These are phyloP conservation scores for Carallia brachiata DNA, from an alignment of 345 rosid species.

Conservation along the genomic window DNA sequence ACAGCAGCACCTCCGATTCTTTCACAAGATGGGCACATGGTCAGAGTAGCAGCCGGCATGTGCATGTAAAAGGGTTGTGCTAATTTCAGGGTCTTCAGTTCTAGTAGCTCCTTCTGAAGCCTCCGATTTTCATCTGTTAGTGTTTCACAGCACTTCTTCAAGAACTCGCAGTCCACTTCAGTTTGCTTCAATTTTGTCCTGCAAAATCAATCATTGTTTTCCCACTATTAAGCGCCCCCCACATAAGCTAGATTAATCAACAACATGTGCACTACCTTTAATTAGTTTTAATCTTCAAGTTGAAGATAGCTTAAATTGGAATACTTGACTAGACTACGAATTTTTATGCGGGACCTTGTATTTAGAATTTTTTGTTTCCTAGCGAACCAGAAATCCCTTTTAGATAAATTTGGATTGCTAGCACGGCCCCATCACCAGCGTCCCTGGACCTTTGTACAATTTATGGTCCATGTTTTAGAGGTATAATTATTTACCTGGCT, in stretches of 20 bases:
- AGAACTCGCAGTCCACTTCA: conserved; percentile 29
- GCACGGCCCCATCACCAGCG: too few relatives aligned
- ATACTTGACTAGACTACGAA: too few relatives aligned
- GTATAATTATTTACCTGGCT: conserved; percentile 57
- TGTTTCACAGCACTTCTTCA: conserved; percentile 32
- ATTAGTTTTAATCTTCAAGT: background rate
- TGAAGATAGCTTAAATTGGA: background rate
- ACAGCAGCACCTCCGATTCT: conserved; percentile 47
- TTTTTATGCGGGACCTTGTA: too few relatives aligned
- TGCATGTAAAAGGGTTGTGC: conserved; percentile 33
- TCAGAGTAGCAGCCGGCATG: conserved; percentile 28
- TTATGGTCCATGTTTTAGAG: background rate
- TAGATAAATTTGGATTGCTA: too few relatives aligned
- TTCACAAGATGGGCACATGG: conserved; percentile 45
- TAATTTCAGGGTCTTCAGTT: conserved; percentile 27
- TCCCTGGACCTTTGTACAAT: background rate
- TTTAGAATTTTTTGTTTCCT: background rate
- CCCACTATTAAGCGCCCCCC: too few relatives aligned
- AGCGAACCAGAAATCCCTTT: background rate
- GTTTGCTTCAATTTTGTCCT: conserved; percentile 36
- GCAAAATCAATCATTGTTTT: background rate
- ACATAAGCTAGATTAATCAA: too few relatives aligned
- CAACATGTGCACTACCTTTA: too few relatives aligned
- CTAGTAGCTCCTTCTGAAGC: conserved; percentile 24
- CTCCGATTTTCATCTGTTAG: conserved; percentile 31